phyloP scores from a whole-genome alignment of 305 asterid species.

The Rubia balearica region DNA sequence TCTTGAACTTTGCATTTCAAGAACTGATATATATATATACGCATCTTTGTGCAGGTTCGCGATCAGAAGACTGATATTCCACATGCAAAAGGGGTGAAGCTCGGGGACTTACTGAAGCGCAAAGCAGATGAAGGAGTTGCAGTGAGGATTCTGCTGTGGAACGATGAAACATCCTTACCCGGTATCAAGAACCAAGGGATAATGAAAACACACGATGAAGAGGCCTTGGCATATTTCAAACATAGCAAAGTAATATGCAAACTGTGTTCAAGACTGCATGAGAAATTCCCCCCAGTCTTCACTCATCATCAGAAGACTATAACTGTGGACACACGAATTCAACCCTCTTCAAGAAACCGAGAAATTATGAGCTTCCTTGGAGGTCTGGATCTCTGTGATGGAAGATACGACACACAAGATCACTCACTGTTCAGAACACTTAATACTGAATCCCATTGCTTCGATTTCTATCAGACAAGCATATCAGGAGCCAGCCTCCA shows the following conservation, averaged over 20 bases:
- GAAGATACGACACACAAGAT: conserved; percentile 76
- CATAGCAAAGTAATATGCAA: conserved; percentile 63
- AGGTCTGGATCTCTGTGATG: conserved; percentile 78
- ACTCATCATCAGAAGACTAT: conserved; percentile 82
- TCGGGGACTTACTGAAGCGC: conserved; percentile 64
- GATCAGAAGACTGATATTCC: conserved; percentile 55
- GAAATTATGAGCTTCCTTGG: conserved; percentile 78
- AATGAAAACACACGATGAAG: conserved; percentile 81
- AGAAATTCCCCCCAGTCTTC: conserved; percentile 63
- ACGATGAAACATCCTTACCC: conserved; percentile 81
- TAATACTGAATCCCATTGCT: conserved; percentile 62
- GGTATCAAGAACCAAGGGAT: conserved; percentile 73
- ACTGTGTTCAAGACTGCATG: conserved; percentile 63
- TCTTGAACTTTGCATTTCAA: not conserved
- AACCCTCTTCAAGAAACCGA: conserved; percentile 40
- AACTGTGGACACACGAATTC: conserved; percentile 43
- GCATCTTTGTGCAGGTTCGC: conserved; percentile 45
- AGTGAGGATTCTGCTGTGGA: conserved; percentile 76
- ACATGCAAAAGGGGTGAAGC: conserved; percentile 72
- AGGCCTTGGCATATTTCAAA: conserved; percentile 59
- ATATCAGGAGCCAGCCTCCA: conserved; percentile 67
- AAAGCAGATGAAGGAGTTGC: conserved; percentile 89
- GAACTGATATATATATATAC: not conserved
- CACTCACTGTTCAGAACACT: conserved; percentile 74
- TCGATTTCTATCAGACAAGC: conserved; percentile 81